Conservation (phyloP, 805 yeast species). For the Candida ortonii region DNA sequence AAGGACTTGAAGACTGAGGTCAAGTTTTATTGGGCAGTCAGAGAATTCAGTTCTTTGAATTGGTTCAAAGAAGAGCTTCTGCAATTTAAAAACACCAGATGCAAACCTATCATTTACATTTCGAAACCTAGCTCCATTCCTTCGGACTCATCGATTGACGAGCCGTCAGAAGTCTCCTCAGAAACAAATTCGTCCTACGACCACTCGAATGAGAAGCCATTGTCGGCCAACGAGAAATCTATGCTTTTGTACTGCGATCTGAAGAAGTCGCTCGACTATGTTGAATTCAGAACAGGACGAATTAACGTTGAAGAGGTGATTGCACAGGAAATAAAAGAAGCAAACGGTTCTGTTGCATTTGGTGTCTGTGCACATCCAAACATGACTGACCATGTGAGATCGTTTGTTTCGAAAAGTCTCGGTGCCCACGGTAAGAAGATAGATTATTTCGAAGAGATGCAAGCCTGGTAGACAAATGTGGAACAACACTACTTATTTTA, state of each 20-base stretch:
- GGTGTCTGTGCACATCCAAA: conserved; percentile 49
- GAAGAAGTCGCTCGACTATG: conserved; percentile 31
- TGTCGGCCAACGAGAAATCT: conserved; percentile 18
- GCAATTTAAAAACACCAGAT: conserved; percentile 32
- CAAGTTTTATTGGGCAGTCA: conserved; percentile 62
- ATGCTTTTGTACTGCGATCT: conserved; percentile 3
- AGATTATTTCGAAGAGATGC: conserved; percentile 36
- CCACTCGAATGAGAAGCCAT: conserved; percentile 14
- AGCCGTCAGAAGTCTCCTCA: conserved; percentile 7
- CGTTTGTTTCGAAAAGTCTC: conserved; percentile 20
- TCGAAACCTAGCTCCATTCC: conserved; percentile 36
- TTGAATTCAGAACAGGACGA: conserved; percentile 46
- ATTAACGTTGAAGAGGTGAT: conserved; percentile 38
- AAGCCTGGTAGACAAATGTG: conserved; percentile 35
- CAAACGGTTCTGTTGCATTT: conserved; percentile 42
- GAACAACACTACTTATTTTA: too few species aligned
- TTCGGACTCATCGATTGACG: conserved; percentile 11
- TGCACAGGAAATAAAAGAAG: conserved; percentile 34
- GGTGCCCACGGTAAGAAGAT: conserved; percentile 14
- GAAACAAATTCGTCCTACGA: conserved; percentile 8
- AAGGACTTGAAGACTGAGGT: conserved; percentile 33
- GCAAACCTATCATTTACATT: conserved; percentile 41
- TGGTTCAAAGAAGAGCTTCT: conserved; percentile 48
- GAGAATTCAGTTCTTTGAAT: conserved; percentile 47
- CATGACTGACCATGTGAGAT: conserved; percentile 36